Conservation (phyloP, 176 grass and related monocot species). For the Triticum aestivum region DNA sequence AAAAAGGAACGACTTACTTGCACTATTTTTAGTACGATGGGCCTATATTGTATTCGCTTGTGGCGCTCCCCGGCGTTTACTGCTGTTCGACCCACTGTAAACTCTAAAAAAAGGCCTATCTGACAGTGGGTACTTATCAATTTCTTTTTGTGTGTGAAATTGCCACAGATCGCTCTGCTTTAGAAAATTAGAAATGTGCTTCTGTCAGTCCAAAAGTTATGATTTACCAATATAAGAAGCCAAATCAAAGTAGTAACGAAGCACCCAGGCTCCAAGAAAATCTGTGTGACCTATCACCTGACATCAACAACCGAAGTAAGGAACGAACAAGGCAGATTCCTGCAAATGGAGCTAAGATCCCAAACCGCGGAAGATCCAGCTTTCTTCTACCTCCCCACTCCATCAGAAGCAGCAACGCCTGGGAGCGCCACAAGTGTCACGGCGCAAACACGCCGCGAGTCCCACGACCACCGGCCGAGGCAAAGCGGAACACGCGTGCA, state of each 20-base stretch:
- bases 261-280: not conserved
- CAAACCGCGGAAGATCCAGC: not conserved
- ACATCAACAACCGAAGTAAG: not conserved
- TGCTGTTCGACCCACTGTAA: no score
- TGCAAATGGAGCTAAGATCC: constrained; percentile 25
- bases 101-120: no score
- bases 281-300: not conserved
- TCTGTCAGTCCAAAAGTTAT: not conserved
- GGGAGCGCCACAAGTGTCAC: constrained; percentile 32
- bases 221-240: not conserved
- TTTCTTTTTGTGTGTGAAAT: no score
- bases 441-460: not conserved
- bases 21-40: no score
- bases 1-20: no score
- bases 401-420: constrained; percentile 1
- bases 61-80: no score
- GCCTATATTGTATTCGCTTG: no score
- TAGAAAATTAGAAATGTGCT: no score
- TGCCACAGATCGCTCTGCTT: no score
- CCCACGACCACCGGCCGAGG: constrained; percentile 7
- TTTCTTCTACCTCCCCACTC: constrained; percentile 9
- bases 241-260: not conserved
- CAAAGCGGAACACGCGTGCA: constrained; percentile 13
- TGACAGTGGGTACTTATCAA: no score
- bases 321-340: constrained; percentile 22